A percentile compares a stretch with the other conserved stretches of the same genome.
Conservation (phyloP, 192 early-diverging fungal species). For the Gamsiella multidivaricata region DNA sequence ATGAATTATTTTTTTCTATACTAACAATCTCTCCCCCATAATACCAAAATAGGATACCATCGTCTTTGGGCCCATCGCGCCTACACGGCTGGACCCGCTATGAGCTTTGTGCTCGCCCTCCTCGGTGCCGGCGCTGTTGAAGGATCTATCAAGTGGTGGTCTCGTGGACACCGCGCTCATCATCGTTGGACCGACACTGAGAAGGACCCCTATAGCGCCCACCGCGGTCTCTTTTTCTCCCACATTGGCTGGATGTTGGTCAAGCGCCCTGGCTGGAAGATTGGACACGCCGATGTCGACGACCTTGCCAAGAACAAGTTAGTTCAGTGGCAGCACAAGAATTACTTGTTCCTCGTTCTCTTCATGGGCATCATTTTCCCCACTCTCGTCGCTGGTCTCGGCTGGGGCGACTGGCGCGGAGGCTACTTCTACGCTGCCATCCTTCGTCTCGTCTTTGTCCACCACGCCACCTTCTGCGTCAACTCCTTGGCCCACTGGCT, state of each 20-base stretch:
- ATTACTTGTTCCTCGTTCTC: conserved; percentile 77
- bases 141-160: conserved; percentile 91
- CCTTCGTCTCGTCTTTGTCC: conserved; percentile 78
- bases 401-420: conserved; percentile 84
- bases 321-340: conserved; percentile 81
- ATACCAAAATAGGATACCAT: conserved; percentile 73
- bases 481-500: conserved; percentile 88
- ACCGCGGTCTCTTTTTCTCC: conserved; percentile 82
- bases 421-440: conserved; percentile 84
- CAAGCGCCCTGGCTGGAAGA: conserved; percentile 75
- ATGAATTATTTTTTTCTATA: conserved; percentile 2
- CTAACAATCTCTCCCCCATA: not conserved
- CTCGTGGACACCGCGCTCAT: conserved; percentile 86
- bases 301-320: conserved; percentile 81
- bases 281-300: conserved; percentile 84
- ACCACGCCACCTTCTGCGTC: conserved; percentile 92
- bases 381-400: conserved; percentile 84
- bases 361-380: conserved; percentile 84
- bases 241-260: conserved; percentile 91
- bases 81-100: conserved; percentile 71
- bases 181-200: conserved; percentile 90
- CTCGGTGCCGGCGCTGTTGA: conserved; percentile 79
- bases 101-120: conserved; percentile 73
- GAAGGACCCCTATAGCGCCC: conserved; percentile 85
- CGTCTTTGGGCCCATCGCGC: conserved; percentile 85